Evolutionary conservation across 2,329 filamentous ascomycete genomes (phyloP).

Genomic region (Leptodontidium sp.): DNA sequence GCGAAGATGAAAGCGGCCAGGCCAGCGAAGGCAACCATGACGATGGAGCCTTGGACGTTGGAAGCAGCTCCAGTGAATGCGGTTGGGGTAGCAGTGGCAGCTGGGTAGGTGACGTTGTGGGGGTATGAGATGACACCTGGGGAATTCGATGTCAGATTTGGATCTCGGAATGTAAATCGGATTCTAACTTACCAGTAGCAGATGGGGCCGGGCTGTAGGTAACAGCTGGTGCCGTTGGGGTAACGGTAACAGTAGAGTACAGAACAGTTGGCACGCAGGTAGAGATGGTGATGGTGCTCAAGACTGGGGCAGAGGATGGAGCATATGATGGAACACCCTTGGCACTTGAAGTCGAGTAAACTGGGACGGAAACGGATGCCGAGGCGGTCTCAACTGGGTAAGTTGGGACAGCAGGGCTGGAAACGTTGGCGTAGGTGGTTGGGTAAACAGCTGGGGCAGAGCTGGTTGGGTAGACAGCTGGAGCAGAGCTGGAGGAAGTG

Average conservation of each 20-base stretch:
- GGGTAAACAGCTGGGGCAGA: slow-evolving; percentile 30
- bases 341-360: slow-evolving; percentile 21
- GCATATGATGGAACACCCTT: slow-evolving; percentile 29
- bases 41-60: slow-evolving; percentile 44
- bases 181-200: slow-evolving; percentile 28
- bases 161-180: slow-evolving; percentile 15
- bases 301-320: slow-evolving; percentile 30
- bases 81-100: slow-evolving; percentile 32
- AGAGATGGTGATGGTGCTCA: slow-evolving; percentile 37
- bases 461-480: slow-evolving; percentile 30
- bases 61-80: slow-evolving; percentile 41
- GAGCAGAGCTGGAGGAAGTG: slow-evolving; percentile 24
- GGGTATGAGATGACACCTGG: slow-evolving; percentile 12
- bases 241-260: slow-evolving; percentile 41
- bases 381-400: slow-evolving; percentile 24
- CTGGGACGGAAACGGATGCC: slow-evolving; percentile 20
- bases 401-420: slow-evolving; percentile 24
- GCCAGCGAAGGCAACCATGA: slow-evolving; percentile 39
- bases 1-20: slow-evolving; percentile 41
- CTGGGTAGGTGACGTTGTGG: slow-evolving; percentile 21
- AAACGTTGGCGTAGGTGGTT: slow-evolving; percentile 34
- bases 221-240: slow-evolving; percentile 33
- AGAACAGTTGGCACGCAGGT: slow-evolving; percentile 40
- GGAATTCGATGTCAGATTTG: background rate
- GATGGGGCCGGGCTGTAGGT: slow-evolving; percentile 32